A percentile compares a stretch with the other conserved stretches of the same genome.
Evolutionary conservation across 2,329 filamentous ascomycete genomes (phyloP).

Genomic region (Xylogone sp.): DNA sequence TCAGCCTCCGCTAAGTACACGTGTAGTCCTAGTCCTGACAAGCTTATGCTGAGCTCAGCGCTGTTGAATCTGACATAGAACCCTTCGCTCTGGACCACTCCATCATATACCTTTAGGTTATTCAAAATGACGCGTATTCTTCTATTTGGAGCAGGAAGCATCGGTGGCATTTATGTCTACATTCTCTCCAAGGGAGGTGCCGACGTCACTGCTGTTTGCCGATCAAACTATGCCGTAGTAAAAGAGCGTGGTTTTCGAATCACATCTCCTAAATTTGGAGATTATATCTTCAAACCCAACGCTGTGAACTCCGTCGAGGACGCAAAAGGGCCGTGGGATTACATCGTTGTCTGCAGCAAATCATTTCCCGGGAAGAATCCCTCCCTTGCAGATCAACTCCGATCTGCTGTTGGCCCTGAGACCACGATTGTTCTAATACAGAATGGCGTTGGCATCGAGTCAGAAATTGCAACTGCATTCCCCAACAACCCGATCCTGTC

Average conservation of each 20-base stretch:
- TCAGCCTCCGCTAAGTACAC: too few species aligned
- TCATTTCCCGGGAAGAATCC: slow-evolving; percentile 8
- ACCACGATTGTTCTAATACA: slow-evolving; percentile 54
- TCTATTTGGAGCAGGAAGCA: slow-evolving; percentile 29
- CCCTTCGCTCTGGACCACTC: background rate
- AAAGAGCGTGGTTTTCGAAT: slow-evolving; percentile 23
- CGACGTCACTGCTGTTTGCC: slow-evolving; percentile 28
- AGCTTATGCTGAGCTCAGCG: too few species aligned
- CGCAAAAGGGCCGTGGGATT: slow-evolving; percentile 6
- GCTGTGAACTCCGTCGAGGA: background rate
- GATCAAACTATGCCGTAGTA: slow-evolving; percentile 28
- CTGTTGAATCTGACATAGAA: background rate
- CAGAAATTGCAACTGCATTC: slow-evolving; percentile 41
- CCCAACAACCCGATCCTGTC: slow-evolving; percentile 47
- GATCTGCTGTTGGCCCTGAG: slow-evolving; percentile 4
- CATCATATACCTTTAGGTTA: background rate
- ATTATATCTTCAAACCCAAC: background rate
- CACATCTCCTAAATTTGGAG: slow-evolving; percentile 10
- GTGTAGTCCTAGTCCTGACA: too few species aligned
- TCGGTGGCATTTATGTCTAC: slow-evolving; percentile 28
- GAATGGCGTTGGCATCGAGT: slow-evolving; percentile 54
- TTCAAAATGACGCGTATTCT: slow-evolving; percentile 15
- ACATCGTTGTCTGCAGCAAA: slow-evolving; percentile 16
- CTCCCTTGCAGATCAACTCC: background rate
- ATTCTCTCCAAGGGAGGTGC: slow-evolving; percentile 24